Base-by-base conservation (phyloP, 2,329 filamentous ascomycete species). In the Byssoonygena ceratinophila region DNA sequence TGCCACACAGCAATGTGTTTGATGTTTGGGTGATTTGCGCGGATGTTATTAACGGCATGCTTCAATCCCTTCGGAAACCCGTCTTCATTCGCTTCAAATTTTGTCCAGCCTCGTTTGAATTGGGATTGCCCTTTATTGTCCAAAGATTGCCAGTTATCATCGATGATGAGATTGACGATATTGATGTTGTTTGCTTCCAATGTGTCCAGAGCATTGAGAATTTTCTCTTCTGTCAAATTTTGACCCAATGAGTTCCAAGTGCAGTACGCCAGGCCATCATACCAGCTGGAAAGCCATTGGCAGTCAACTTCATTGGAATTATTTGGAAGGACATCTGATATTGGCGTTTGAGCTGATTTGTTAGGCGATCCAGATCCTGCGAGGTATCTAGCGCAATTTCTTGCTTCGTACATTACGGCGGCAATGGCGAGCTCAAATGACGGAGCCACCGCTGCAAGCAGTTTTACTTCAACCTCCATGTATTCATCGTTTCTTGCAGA, bases 201-300 rank as follows among this genome's bases (percentile, higher is more conserved):
- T 1, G 78, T 76, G 54, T 88, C 80, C 0, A 97, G 73, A 1
- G 90, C 88, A 37, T 81, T 68, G 11, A 89, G 73, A 12, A 98
- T 79, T 60, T 88, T 94, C 18, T 87, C 75, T 55, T 91, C 86
- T 0, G 83, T 92, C 31, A 98, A 74, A 41, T 83, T 73, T 61
- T 94, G 87, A 0, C 92, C 92, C 0, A 98, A 74, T 0, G 83
- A 85, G 63, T 97, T 98, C 92, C 92, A 98, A 0, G 92, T 98
- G 66, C 92, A 98, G 64, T 92, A 98, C 0, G 89, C 87, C 34
- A 98, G 73, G 0, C 89, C 88, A 66, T 97, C 92, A 63, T 90
- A 90, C 89, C 90, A 96, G 54, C 86, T 81, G 57, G 92, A 82
- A 46, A 87, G 71, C 88, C 88, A 95, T 63, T 73, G 68, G 11